Percentiles rank a stretch among this genome's conserved stretches.
These are phyloP conservation scores for Lepraria neglecta DNA, from an alignment of 495 filamentous ascomycete genomes.

Conservation along the genomic window DNA sequence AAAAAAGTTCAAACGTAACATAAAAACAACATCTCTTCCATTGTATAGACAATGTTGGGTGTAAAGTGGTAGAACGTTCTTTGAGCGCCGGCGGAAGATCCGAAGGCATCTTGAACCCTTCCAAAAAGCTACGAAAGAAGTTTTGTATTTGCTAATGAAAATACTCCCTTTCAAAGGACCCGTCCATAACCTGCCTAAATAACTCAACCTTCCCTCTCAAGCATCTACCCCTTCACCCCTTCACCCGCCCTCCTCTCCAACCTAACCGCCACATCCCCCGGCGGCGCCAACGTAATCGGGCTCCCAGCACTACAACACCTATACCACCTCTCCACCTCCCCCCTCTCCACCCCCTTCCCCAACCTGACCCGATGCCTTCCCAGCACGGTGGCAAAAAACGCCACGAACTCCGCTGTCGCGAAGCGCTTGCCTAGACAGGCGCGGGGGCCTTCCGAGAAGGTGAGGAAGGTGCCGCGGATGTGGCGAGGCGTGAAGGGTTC, in stretches of 20 bases:
- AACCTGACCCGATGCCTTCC: conserved; percentile 9
- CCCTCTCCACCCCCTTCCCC: not conserved
- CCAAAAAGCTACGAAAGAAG: too few relatives aligned
- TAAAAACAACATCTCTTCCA: too few relatives aligned
- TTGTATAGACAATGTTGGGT: too few relatives aligned
- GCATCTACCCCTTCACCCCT: not conserved
- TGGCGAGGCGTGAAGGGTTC: conserved; percentile 37
- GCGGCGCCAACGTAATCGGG: not conserved
- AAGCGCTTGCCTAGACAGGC: conserved; percentile 28
- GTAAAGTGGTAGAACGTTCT: too few relatives aligned
- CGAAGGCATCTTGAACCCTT: too few relatives aligned
- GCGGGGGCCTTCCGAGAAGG: conserved; percentile 26
- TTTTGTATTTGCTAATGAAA: too few relatives aligned
- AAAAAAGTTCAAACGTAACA: too few relatives aligned
- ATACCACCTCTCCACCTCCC: not conserved
- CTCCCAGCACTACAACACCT: not conserved
- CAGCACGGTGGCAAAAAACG: conserved; percentile 24
- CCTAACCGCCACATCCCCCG: not conserved
- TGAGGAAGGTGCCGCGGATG: conserved; percentile 22
- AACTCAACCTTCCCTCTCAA: not conserved
- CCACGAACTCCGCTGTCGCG: conserved; percentile 26
- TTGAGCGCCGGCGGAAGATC: too few relatives aligned
- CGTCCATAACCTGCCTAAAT: too few relatives aligned
- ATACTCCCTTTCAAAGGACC: not conserved
- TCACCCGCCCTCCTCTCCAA: not conserved